Conservation (phyloP, 108 stramenopile species). For the Nitzschia sp. region DNA sequence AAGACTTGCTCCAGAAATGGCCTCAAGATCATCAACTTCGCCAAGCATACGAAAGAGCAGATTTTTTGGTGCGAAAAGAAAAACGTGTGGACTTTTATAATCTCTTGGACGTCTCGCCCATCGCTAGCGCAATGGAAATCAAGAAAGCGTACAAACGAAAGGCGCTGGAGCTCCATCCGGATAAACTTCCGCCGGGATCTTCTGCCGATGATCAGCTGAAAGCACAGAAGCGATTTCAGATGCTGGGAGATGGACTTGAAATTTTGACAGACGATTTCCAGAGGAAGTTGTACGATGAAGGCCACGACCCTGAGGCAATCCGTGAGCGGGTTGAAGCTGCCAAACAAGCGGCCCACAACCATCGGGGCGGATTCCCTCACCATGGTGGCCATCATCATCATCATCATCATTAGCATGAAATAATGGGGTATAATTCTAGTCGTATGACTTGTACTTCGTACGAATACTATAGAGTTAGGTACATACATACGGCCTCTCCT, state of each 20-base stretch:
- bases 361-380: background rate
- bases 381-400: background rate
- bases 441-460: no score
- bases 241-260: conserved; percentile 55
- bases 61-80: conserved; percentile 46
- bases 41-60: conserved; percentile 51
- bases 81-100: conserved; percentile 53
- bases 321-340: conserved; percentile 54
- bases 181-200: conserved; percentile 27
- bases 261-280: conserved; percentile 47
- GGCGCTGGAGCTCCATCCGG: conserved; percentile 54
- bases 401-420: no score
- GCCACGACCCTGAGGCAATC: conserved; percentile 53
- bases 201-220: conserved; percentile 20
- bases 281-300: conserved; percentile 57
- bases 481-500: no score
- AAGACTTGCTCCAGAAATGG: conserved; percentile 39
- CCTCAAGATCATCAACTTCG: conserved; percentile 35
- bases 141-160: conserved; percentile 55
- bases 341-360: conserved; percentile 41
- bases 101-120: conserved; percentile 28
- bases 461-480: background rate
- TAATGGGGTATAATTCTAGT: no score
- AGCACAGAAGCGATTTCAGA: conserved; percentile 38
- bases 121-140: conserved; percentile 58